Base-by-base conservation (phyloP, 1,139 yeast species). In the Suhomyces coccinellae region DNA sequence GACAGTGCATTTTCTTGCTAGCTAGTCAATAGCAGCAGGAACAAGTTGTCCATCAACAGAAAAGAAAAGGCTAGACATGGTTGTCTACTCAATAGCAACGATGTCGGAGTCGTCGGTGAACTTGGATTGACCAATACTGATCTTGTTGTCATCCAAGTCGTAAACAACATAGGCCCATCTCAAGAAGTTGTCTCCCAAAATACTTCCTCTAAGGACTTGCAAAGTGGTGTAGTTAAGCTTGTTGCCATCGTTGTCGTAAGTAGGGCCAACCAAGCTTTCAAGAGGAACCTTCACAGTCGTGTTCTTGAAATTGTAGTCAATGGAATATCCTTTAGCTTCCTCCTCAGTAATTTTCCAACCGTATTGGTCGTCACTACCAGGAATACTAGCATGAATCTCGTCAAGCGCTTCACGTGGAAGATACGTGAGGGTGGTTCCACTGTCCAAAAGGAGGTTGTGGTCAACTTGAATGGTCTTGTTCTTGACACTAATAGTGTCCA, bases 221-320 rank as follows among this genome's bases (percentile, higher is more conserved):
- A 39, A 36, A 6, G 28, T 4, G 2, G 17, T 17, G 27, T 32
- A 36, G 22, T n/a, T 28, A n/a, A 38, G 33, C 2, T 14, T 8
- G 12, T 46, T 36, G 11, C 46, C 46, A 36, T 41, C 30, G 24
- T 12, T 13, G 29, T 44, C 45, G 34, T 39, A 28, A n/a, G 43
- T 38, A 22, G 36, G 42, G 3, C 39, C 48, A 14, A 49, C 44
- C 54, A 77, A 72, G 48, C 73, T 65, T 20, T 65, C 57, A 35
- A 78, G 55, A 14, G 84, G 75, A 9, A 76, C 76, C 6, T 62
- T 55, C 47, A 82, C 71, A 27, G 63, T 58, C 12, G 65, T 59
- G 22, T 81, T 80, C 43, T 81, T 83, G 61, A 83, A 82, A 51
- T 74, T 69, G 51, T 78, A 65, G 14, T 53, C 56, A 32, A 67